phyloP scores from a whole-genome alignment of 148 eudicot genomes.

The Camellia sinensis region DNA sequence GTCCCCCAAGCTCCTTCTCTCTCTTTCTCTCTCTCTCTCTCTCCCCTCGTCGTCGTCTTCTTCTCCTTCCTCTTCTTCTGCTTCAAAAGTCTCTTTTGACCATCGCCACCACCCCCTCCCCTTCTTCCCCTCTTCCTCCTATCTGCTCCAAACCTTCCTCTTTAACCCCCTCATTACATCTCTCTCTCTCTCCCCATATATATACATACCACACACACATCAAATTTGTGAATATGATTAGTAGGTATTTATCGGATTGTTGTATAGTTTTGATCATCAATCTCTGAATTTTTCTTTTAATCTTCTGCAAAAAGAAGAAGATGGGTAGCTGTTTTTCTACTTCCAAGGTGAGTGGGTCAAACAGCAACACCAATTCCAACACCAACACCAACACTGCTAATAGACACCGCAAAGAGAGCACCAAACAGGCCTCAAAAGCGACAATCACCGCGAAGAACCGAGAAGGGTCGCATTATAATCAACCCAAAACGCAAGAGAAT shows the following conservation, averaged over 20 bases:
- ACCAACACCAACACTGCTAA: conserved; percentile 18
- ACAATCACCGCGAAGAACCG: conserved; percentile 19
- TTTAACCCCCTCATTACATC: not conserved
- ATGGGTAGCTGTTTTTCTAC: conserved; percentile 78
- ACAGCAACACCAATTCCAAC: conserved; percentile 40
- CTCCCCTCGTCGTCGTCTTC: not conserved
- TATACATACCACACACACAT: no score
- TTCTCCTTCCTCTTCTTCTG: not conserved
- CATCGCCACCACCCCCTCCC: conserved; percentile 11
- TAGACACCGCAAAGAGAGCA: conserved; percentile 4
- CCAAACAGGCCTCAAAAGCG: conserved; percentile 13
- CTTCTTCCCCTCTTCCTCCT: conserved; percentile 29
- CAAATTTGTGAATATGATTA: not conserved
- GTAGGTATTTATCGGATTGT: not conserved
- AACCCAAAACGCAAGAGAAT: conserved; percentile 6
- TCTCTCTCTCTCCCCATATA: no score
- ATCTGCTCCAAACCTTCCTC: conserved; percentile 29
- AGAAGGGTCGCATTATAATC: conserved; percentile 26
- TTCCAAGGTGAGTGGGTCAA: conserved; percentile 52
- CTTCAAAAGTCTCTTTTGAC: conserved; percentile 24
- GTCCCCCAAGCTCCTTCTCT: not conserved
- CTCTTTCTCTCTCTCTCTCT: no score
- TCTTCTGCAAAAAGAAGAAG: not conserved
- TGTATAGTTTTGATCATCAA: not conserved
- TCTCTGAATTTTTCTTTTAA: not conserved